Evolutionary conservation across 176 grass and related monocot genomes (phyloP), one percentile per base, ranked within the genome.

Genomic region (Hsuehochloa calcarea): DNA sequence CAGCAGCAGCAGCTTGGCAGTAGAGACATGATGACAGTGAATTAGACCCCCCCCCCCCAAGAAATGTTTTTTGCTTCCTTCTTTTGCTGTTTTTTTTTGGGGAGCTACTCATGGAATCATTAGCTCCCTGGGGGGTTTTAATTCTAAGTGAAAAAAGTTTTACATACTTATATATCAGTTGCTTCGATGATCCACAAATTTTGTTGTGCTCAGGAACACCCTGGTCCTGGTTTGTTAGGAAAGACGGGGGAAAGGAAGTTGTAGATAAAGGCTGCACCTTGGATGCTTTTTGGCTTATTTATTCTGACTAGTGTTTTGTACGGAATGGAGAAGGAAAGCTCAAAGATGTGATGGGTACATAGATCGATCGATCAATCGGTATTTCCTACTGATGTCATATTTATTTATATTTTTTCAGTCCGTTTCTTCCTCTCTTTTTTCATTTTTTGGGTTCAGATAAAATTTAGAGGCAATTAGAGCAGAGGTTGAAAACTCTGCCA

Each of bases 11-110:
- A 90, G 79, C 69, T 44, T 97, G 81, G 74, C 81, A 29, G 94
- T 96, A 50, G 87, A 92, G 90, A 94, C 87, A 62, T 94, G 80
- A 94, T 74, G 55, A 73, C 23, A 27, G 51, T 47, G 31, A 15
- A 29, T 70, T 83, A n/a, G 34, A n/a, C 12, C n/a, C 20, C 80
- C 39, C n/a, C 39, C 52, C 6, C 39, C 70, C 55, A 71, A 65
- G 79, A 70, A 65, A 55, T 74, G 35, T 49, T 65, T 65, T 83
- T 76, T 62, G 20, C 10, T 85, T 46, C 22, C 65, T 68, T 66
- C 8, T 50, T 79, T 61, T 47, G 19, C 46, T 41, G 4, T 15
- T 64, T 86, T 49, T 73, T 82, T 79, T 20, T 0, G 60, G 63
- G 68, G 63, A 26, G 46, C 6, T 80, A 62, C 45, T 45, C 40